Evolutionary conservation across 306 rosid genomes (phyloP).

Genomic region (Hylodesmum podocarpum): DNA sequence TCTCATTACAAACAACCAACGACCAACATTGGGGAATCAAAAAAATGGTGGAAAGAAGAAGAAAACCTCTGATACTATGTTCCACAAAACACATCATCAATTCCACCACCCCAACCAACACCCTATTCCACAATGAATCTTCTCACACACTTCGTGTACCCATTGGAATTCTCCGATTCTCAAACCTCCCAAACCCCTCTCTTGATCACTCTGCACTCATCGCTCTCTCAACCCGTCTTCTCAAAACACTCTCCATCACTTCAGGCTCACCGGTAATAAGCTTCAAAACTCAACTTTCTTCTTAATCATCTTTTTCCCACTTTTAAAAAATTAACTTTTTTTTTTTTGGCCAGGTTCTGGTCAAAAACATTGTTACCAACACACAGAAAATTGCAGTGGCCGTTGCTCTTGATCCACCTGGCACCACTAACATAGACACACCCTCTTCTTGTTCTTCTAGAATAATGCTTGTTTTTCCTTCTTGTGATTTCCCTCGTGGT

Average conservation of each 20-base stretch:
- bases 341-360: constrained; percentile 61
- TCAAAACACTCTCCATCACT: constrained; percentile 54
- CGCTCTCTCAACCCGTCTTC: constrained; percentile 62
- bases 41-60: constrained; percentile 72
- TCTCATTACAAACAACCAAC: too few relatives aligned
- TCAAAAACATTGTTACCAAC: constrained; percentile 65
- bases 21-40: not conserved
- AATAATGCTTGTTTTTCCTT: constrained; percentile 70
- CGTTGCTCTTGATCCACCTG: constrained; percentile 75
- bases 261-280: constrained; percentile 38
- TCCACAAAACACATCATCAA: constrained; percentile 60
- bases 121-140: not conserved
- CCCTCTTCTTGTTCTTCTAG: constrained; percentile 26
- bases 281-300: not conserved
- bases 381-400: constrained; percentile 65
- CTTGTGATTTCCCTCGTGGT: constrained; percentile 48
- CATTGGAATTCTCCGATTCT: constrained; percentile 67
- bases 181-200: constrained; percentile 32
- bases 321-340: not conserved
- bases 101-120: constrained; percentile 28
- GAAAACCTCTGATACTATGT: constrained; percentile 76
- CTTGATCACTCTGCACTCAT: constrained; percentile 67
- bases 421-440: constrained; percentile 12
- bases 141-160: constrained; percentile 34
- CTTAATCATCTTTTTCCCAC: not conserved